Evolutionary conservation across 768 basidiomycete genomes (phyloP).

Genomic region (Podaxis sp.): DNA sequence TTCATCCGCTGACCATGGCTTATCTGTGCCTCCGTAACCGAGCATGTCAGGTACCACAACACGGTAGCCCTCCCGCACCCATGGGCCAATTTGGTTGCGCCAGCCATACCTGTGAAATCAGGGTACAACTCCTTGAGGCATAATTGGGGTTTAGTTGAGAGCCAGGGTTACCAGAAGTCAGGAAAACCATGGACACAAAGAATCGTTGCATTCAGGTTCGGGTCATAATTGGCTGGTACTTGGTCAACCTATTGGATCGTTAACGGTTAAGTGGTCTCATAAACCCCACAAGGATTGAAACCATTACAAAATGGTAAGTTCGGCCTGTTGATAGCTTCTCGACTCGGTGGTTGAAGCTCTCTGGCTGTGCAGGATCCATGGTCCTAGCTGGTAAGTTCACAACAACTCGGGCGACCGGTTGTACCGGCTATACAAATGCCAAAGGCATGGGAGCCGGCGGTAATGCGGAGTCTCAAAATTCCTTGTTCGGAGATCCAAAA

Average conservation of each 20-base stretch:
- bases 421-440: not conserved
- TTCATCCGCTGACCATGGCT: constrained; percentile 48
- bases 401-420: constrained; percentile 17
- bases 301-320: constrained; percentile 60
- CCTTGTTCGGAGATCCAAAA: constrained; percentile 23
- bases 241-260: constrained; percentile 48
- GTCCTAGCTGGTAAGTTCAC: constrained; percentile 11
- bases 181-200: constrained; percentile 85
- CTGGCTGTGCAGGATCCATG: constrained; percentile 41
- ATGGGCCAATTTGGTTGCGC: constrained; percentile 71
- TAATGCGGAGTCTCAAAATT: constrained; percentile 14
- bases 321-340: constrained; percentile 56
- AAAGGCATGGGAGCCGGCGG: constrained; percentile 5
- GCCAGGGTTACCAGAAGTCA: constrained; percentile 44
- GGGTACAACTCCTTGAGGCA: not conserved
- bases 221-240: constrained; percentile 42
- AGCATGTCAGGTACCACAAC: constrained; percentile 62
- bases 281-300: not conserved
- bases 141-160: not conserved
- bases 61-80: constrained; percentile 60
- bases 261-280: not conserved
- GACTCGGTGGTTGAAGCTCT: constrained; percentile 52
- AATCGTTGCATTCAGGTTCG: constrained; percentile 44
- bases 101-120: constrained; percentile 59
- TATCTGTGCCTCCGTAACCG: constrained; percentile 68